Evolutionary conservation across 495 filamentous ascomycete genomes (phyloP).

Genomic region (Neohortaea acidophila): DNA sequence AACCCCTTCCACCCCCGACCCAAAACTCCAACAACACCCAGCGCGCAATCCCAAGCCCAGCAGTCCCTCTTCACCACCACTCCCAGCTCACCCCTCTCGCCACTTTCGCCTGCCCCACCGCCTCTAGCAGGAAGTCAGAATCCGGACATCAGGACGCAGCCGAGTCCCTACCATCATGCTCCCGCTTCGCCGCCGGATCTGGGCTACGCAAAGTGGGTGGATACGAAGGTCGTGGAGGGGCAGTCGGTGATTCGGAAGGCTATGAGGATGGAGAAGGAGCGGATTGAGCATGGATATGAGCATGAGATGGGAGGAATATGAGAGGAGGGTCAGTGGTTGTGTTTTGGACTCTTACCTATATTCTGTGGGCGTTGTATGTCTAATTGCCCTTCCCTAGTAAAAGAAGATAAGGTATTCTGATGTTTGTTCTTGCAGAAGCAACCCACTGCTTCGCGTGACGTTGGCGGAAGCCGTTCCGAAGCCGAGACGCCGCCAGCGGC

Average conservation of each 20-base stretch:
- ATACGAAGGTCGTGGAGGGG: constrained; percentile 2
- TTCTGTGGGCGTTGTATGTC: too few species aligned
- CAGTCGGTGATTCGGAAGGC: constrained; percentile 3
- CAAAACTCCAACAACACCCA: neutral
- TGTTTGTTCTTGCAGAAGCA: too few species aligned
- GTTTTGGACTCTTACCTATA: too few species aligned
- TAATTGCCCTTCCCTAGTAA: too few species aligned
- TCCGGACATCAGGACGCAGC: neutral
- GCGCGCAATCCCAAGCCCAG: too few species aligned
- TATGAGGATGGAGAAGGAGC: constrained; percentile 3
- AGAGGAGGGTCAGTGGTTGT: too few species aligned
- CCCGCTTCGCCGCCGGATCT: constrained; percentile 1
- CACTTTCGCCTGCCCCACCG: neutral
- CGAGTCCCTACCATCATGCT: constrained; percentile 5
- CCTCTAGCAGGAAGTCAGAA: neutral
- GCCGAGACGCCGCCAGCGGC: too few species aligned
- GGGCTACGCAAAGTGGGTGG: neutral
- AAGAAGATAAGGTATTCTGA: too few species aligned
- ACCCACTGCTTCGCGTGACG: too few species aligned
- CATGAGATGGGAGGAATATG: too few species aligned
- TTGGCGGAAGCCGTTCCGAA: too few species aligned
- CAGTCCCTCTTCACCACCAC: too few species aligned
- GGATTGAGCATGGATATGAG: neutral
- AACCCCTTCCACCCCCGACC: neutral
- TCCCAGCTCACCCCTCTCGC: neutral